Base-by-base conservation (phyloP, 2,329 filamentous ascomycete genomes). In the Xylariaceae sp. region DNA sequence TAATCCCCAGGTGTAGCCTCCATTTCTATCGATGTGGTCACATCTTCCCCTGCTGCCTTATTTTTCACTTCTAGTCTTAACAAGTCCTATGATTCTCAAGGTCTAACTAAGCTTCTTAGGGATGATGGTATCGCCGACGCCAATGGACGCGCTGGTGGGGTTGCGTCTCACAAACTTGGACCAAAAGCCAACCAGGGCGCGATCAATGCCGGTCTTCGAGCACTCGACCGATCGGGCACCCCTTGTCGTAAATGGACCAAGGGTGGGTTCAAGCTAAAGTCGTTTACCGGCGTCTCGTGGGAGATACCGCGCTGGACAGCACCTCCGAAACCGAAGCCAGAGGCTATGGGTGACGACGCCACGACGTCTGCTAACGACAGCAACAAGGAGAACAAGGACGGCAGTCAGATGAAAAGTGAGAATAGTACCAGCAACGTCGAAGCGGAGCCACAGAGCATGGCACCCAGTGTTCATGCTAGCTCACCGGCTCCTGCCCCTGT, bases 101-200 rank as follows among this genome's bases (percentile, higher is more conserved):
- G 9, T 44, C 53, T 52, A 43, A 54, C 52, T 50, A 40, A 30
- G 43, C 45, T 52, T 59, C 55, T 69, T 72, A 69, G 83, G 61
- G 83, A 86, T 65, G 83, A 86, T 64, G 82, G 83, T 32, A 78
- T 79, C 32, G 78, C 83, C 66, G 83, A 86, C 63, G 78, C 81
- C 63, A 76, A 75, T 66, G 73, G 75, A 63, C 68, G 75, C 58
- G 71, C 72, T 63, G 71, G 71, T 57, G 75, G 78, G 64, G 73
- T 76, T 45, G 74, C 75, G 4, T 76, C 79, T 49, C 89, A 92
- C 73, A 95, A 95, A 71, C 86, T 97, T 30, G 92, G 92, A 3
- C 94, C 94, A 63, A 97, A 96, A 73, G 92, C 92, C 50, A 97
- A 96, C 71, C 89, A 92, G 66, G 94, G 94, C 60, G 92, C 92